phyloP scores from a whole-genome alignment of 139 green algal species.

The Pedinophyceae sp. region DNA sequence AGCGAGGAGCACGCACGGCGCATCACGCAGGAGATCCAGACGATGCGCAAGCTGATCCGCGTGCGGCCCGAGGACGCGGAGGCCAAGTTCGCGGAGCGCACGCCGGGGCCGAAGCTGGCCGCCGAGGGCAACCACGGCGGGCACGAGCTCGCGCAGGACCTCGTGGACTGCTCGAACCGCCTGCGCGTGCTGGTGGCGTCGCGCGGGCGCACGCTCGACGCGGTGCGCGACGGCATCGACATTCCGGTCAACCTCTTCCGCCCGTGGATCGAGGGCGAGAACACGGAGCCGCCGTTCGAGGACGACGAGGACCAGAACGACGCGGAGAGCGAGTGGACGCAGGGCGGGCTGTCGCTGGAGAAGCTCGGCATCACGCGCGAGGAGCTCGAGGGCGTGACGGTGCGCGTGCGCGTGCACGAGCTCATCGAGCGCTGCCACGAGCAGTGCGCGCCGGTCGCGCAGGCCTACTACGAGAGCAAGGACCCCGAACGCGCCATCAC shows the following conservation, averaged over 20 bases:
- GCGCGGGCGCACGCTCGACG: neutral
- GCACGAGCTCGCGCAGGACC: too few relatives aligned
- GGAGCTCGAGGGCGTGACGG: neutral
- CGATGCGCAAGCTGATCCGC: too few relatives aligned
- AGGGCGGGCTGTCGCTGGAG: neutral
- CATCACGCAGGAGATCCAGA: too few relatives aligned
- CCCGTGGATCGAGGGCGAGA: neutral
- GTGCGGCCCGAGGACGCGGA: too few relatives aligned
- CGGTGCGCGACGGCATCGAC: neutral
- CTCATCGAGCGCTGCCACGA: neutral
- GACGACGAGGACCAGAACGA: neutral
- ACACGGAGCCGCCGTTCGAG: neutral
- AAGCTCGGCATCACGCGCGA: neutral
- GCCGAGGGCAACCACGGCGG: too few relatives aligned
- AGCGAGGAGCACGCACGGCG: too few relatives aligned
- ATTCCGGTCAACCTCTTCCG: neutral
- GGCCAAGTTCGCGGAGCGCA: too few relatives aligned
- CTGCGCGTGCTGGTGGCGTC: neutral
- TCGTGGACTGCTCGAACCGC: neutral
- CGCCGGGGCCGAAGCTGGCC: too few relatives aligned
- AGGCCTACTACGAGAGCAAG: neutral
- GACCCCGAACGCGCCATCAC: slow-evolving; percentile 2
- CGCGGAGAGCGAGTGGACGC: neutral
- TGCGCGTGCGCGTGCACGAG: neutral
- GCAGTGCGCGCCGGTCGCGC: neutral